Conservation (phyloP, 306 rosid species). For the Cyamopsis tetragonoloba region DNA sequence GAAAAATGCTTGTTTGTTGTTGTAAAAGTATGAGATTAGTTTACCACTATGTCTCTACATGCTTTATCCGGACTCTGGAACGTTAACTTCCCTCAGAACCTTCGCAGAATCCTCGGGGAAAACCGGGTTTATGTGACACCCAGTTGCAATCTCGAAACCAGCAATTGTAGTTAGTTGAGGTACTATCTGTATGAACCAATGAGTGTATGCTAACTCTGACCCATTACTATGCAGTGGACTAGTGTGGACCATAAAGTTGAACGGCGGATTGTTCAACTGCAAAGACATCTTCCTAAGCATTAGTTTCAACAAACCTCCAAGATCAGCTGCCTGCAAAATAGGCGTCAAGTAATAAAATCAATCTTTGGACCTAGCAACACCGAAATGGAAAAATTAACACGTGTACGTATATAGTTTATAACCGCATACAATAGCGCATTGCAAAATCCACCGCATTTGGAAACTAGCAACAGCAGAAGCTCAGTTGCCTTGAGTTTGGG, state of each 20-base stretch:
- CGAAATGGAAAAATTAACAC: background rate
- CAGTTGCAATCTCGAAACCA: constrained; percentile 61
- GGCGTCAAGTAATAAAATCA: background rate
- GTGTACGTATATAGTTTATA: background rate
- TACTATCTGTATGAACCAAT: constrained; percentile 63
- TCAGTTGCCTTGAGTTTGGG: too few relatives aligned
- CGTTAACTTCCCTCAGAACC: constrained; percentile 50
- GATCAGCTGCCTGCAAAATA: constrained; percentile 50
- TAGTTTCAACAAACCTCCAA: constrained; percentile 61
- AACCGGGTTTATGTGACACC: constrained; percentile 63
- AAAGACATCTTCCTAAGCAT: constrained; percentile 50
- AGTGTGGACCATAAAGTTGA: constrained; percentile 61
- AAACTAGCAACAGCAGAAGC: too few relatives aligned
- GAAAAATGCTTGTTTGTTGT: too few relatives aligned
- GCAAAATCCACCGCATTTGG: too few relatives aligned
- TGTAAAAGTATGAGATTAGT: background rate
- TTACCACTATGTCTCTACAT: background rate
- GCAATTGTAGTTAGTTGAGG: constrained; percentile 51
- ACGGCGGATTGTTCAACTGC: constrained; percentile 66
- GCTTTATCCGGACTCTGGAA: constrained; percentile 17
- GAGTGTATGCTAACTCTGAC: constrained; percentile 41
- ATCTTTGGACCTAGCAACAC: background rate
- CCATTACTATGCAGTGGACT: constrained; percentile 29
- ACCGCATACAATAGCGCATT: background rate
- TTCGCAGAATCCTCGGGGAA: constrained; percentile 67